Evolutionary conservation across 495 filamentous ascomycete genomes (phyloP).

Genomic region (Tuber umbilicatum): DNA sequence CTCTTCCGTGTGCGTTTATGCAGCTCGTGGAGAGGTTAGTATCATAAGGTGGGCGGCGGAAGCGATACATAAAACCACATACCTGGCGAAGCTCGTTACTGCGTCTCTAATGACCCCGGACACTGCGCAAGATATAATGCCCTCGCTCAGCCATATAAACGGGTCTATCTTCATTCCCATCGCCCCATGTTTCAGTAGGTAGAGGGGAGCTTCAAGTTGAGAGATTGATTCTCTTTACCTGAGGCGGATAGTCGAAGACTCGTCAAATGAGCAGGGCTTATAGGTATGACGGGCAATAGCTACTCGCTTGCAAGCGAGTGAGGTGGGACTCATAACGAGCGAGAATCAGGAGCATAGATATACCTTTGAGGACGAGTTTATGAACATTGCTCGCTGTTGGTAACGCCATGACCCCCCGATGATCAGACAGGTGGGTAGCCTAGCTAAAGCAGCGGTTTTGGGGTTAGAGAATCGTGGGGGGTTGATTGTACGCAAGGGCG

Average conservation of each 20-base stretch:
- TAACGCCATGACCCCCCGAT: not conserved
- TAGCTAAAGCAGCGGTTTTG: not conserved
- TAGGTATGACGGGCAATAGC: not conserved
- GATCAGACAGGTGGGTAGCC: not conserved
- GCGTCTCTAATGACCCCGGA: not conserved
- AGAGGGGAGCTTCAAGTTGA: not conserved
- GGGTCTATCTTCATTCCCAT: not conserved
- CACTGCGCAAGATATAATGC: not conserved
- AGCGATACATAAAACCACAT: not conserved
- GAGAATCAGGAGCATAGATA: not conserved
- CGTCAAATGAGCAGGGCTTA: not conserved
- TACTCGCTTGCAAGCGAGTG: not conserved
- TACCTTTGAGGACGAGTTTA: not conserved
- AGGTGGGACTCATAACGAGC: not conserved
- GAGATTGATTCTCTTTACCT: not conserved
- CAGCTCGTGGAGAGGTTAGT: not conserved
- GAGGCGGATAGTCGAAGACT: not conserved
- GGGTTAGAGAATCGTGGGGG: not conserved
- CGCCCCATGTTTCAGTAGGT: not conserved
- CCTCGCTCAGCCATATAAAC: not conserved
- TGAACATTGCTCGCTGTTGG: not conserved
- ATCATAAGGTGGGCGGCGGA: not conserved
- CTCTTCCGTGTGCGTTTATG: not conserved
- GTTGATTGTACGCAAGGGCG: not conserved
- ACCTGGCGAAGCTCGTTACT: not conserved